phyloP scores from a whole-genome alignment of 2,329 filamentous ascomycete species.

The Fusarium devonianum region DNA sequence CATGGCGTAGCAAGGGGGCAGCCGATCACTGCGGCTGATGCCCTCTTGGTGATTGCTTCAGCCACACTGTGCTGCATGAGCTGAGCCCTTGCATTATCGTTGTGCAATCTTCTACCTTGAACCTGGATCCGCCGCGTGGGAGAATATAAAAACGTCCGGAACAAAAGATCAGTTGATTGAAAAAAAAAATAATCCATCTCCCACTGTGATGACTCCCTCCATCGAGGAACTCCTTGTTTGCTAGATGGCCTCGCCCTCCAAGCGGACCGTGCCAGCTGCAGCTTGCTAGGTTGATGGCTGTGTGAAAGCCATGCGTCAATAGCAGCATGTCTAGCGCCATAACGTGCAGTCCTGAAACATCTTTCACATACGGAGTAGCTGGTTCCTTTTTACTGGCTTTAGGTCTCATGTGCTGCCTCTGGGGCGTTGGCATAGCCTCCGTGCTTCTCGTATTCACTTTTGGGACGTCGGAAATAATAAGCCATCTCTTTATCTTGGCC shows the following conservation, averaged over 20 bases:
- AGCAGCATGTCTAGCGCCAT: background rate
- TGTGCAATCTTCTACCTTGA: too few species aligned
- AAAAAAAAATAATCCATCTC: background rate
- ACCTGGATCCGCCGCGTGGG: too few species aligned
- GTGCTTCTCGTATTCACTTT: conserved; percentile 37
- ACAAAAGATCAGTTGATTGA: background rate
- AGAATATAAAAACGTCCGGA: background rate
- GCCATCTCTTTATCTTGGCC: conserved; percentile 3
- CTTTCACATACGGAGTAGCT: background rate
- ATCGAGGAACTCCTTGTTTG: conserved; percentile 8
- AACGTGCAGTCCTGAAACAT: conserved; percentile 9
- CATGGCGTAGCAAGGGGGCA: conserved; percentile 22
- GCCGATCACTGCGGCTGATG: conserved; percentile 24
- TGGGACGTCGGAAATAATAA: conserved; percentile 3
- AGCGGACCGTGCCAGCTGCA: conserved; percentile 1
- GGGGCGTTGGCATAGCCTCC: conserved; percentile 34
- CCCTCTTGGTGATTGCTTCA: conserved; percentile 14
- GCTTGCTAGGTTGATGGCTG: conserved; percentile 3
- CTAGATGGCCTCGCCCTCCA: background rate
- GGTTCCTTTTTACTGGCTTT: background rate
- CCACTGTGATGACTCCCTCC: background rate
- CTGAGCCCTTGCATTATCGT: conserved; percentile 1
- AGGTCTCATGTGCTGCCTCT: conserved; percentile 9
- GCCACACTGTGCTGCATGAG: too few species aligned
- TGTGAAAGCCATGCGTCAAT: conserved; percentile 1